phyloP scores from a whole-genome alignment of 805 yeast species.

The Lachancea dasiensis region DNA sequence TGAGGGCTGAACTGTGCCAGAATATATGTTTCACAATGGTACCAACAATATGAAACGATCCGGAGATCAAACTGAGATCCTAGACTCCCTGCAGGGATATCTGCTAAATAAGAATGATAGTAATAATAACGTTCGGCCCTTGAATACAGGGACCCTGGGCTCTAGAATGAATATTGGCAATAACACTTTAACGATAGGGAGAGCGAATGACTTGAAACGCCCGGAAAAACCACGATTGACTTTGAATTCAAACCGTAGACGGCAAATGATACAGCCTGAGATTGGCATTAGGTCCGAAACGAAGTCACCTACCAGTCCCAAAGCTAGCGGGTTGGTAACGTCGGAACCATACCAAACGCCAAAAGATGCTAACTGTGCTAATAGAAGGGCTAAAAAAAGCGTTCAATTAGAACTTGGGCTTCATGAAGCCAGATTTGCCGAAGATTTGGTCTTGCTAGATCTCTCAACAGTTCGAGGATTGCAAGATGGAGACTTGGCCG shows the following conservation, averaged over 20 bases:
- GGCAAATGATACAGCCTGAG: background rate
- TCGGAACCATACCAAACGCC: background rate
- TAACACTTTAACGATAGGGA: conserved; percentile 12
- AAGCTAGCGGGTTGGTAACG: background rate
- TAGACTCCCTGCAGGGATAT: background rate
- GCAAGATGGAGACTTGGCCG: conserved; percentile 71
- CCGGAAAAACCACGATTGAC: conserved; percentile 1
- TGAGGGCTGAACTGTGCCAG: too few relatives aligned
- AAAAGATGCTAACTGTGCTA: background rate
- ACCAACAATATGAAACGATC: background rate
- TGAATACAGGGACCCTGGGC: background rate
- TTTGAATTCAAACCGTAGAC: background rate
- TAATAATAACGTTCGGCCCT: background rate
- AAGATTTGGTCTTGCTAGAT: conserved; percentile 60
- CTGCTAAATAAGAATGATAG: background rate
- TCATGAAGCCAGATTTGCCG: conserved; percentile 60
- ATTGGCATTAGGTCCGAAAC: background rate
- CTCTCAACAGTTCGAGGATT: conserved; percentile 54
- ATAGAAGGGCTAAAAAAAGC: background rate
- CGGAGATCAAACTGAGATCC: background rate
- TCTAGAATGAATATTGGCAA: conserved; percentile 9
- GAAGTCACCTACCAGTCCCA: background rate
- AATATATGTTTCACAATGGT: background rate
- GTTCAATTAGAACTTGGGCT: conserved; percentile 32
- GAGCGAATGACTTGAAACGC: conserved; percentile 1